Evolutionary conservation across 352 stramenopile species (phyloP).

Genomic region (Pythium diclinum): DNA sequence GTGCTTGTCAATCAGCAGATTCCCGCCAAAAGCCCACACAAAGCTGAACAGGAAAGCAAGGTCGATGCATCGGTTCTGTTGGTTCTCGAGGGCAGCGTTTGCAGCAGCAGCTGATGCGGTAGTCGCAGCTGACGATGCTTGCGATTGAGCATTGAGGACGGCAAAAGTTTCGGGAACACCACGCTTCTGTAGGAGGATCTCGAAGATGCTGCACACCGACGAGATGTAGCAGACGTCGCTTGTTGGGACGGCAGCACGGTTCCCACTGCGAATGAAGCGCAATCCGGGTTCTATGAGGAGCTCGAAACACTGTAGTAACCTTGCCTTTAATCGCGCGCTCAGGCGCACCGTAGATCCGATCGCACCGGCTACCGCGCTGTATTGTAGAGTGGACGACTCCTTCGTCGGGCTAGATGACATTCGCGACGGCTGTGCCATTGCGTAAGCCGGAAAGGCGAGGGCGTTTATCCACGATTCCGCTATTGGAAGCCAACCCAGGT

Average conservation of each 20-base stretch:
- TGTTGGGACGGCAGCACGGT: constrained; percentile 40
- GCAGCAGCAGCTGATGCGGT: constrained; percentile 24
- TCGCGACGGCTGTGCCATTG: constrained; percentile 4
- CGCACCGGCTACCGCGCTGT: neutral
- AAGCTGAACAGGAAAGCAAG: constrained; percentile 71
- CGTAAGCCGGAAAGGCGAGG: constrained; percentile 28
- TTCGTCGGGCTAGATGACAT: constrained; percentile 17
- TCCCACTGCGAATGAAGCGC: constrained; percentile 36
- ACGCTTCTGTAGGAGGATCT: constrained; percentile 45
- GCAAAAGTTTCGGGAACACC: constrained; percentile 40
- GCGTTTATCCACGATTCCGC: constrained; percentile 61
- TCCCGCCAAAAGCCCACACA: constrained; percentile 69
- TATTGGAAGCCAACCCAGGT: constrained; percentile 63
- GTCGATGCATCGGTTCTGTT: constrained; percentile 57
- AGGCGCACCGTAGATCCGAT: constrained; percentile 21
- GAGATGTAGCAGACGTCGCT: constrained; percentile 53
- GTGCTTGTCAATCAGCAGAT: constrained; percentile 35
- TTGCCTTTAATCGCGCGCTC: constrained; percentile 34
- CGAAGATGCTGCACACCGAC: constrained; percentile 56
- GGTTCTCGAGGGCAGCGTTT: constrained; percentile 34
- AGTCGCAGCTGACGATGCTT: constrained; percentile 17
- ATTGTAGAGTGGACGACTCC: constrained; percentile 7
- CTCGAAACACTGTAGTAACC: constrained; percentile 58
- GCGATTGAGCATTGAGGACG: neutral
- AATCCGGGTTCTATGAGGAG: constrained; percentile 56